These are phyloP conservation scores for Arthroderma sp. DNA, from an alignment of 2,329 filamentous ascomycete species.

Conservation along the genomic window DNA sequence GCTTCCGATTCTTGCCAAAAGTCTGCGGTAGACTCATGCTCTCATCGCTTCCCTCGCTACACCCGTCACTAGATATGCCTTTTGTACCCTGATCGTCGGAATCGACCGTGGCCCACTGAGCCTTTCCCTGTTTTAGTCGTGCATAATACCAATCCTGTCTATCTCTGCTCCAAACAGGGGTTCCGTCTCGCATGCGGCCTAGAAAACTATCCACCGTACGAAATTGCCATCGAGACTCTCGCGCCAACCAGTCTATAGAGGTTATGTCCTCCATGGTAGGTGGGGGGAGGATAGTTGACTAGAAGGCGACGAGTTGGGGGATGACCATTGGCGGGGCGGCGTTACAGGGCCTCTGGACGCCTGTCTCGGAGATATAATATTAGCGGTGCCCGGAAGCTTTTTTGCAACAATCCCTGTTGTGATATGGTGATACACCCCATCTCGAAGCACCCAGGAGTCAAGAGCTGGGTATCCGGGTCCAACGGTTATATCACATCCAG, in stretches of 20 bases:
- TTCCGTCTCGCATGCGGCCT: not conserved
- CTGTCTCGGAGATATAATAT: not conserved
- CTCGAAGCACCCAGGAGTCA: slow-evolving; percentile 1
- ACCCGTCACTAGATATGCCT: not conserved
- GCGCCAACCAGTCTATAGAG: not conserved
- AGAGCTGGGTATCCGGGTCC: slow-evolving; percentile 1
- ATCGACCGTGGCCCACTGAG: not conserved
- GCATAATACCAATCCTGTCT: not conserved
- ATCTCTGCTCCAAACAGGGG: not conserved
- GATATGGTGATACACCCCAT: not conserved
- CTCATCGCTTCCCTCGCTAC: not conserved
- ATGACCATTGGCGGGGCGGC: not conserved
- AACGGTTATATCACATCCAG: slow-evolving; percentile 6
- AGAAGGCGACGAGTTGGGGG: not conserved
- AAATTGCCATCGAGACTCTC: not conserved
- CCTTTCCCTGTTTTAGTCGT: not conserved
- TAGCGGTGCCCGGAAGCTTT: not conserved
- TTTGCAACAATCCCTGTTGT: not conserved
- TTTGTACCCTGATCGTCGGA: not conserved
- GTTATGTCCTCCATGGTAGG: not conserved
- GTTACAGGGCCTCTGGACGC: not conserved
- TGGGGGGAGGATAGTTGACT: not conserved
- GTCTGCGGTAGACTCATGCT: not conserved
- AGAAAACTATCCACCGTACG: not conserved
- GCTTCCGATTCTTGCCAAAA: not conserved